phyloP scores from a whole-genome alignment of 495 filamentous ascomycete genomes.

The Tricharina praecox region DNA sequence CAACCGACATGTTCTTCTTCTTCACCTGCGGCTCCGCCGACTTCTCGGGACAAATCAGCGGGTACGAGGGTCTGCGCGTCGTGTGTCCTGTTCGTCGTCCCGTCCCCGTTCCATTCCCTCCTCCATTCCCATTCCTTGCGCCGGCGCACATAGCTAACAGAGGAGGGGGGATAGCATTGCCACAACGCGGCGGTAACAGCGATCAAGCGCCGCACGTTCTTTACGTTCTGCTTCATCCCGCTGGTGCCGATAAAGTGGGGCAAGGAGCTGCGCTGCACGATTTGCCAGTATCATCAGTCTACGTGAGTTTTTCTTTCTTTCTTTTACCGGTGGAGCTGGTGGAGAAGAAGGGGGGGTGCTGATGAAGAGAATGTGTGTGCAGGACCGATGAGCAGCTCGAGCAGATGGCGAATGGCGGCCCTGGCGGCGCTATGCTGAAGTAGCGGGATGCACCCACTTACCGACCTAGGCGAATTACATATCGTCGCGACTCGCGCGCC shows the following conservation, averaged over 20 bases:
- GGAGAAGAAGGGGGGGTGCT: not conserved
- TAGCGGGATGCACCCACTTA: no score
- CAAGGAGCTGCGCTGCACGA: conserved; percentile 11
- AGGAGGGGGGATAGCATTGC: conserved; percentile 9
- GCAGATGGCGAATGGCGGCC: conserved; percentile 7
- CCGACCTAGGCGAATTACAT: not conserved
- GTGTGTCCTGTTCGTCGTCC: conserved; percentile 14
- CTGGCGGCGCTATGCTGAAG: not conserved
- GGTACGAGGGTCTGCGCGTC: conserved; percentile 12
- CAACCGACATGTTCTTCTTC: conserved; percentile 17
- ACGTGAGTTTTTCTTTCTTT: conserved; percentile 8
- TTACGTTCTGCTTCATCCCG: conserved; percentile 25
- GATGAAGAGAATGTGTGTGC: not conserved
- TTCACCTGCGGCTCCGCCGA: conserved; percentile 15
- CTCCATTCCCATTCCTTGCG: not conserved
- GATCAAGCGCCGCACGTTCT: conserved; percentile 20
- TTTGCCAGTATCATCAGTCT: conserved; percentile 18
- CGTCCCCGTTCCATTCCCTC: not conserved
- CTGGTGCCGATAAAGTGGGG: conserved; percentile 19
- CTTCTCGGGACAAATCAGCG: conserved; percentile 11
- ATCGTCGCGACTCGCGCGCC: not conserved
- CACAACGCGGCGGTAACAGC: conserved; percentile 13
- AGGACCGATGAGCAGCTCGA: conserved; percentile 15
- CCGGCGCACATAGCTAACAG: conserved; percentile 5
- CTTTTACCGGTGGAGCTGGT: not conserved